Percentiles rank a stretch among this genome's conserved stretches.
Evolutionary conservation across 2,329 filamentous ascomycete genomes (phyloP).

Genomic region (Trichoderma breve): DNA sequence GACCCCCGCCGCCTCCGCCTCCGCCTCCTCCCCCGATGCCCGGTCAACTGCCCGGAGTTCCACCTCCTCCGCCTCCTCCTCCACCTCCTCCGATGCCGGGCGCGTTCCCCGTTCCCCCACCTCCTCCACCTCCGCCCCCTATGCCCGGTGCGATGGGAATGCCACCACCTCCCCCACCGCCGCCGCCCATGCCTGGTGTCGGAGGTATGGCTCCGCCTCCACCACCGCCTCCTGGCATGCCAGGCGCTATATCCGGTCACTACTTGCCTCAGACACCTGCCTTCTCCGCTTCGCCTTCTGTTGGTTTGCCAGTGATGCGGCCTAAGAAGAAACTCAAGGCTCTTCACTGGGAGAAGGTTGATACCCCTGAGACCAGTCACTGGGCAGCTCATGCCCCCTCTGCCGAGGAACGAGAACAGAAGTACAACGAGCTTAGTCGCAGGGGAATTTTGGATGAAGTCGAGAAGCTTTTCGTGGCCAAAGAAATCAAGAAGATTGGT

Average conservation of each 20-base stretch:
- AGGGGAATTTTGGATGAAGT: conserved; percentile 97
- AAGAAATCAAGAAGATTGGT: conserved; percentile 88
- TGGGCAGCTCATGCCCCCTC: conserved; percentile 87
- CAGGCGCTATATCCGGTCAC: conserved; percentile 69
- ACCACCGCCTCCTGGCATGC: conserved; percentile 63
- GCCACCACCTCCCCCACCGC: conserved; percentile 28
- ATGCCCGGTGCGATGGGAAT: conserved; percentile 43
- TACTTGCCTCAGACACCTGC: conserved; percentile 67
- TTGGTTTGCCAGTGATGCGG: conserved; percentile 75
- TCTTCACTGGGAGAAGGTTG: conserved; percentile 98
- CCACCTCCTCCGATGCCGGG: conserved; percentile 38
- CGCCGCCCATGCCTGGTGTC: conserved; percentile 44
- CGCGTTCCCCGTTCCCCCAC: conserved; percentile 44
- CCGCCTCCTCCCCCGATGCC: conserved; percentile 35
- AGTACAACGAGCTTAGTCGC: conserved; percentile 87
- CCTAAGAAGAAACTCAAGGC: conserved; percentile 99
- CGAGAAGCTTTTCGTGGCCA: conserved; percentile 94
- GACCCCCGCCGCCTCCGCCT: conserved; percentile 41
- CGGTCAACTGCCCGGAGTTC: conserved; percentile 31
- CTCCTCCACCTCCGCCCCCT: conserved; percentile 43
- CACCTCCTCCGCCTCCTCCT: conserved; percentile 39
- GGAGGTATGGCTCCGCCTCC: conserved; percentile 42
- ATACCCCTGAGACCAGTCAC: conserved; percentile 84
- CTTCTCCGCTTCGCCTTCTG: conserved; percentile 52
- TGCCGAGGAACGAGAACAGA: conserved; percentile 87